Conservation (phyloP, 768 basidiomycete genomes). For the Chlorophyllum brunneum region DNA sequence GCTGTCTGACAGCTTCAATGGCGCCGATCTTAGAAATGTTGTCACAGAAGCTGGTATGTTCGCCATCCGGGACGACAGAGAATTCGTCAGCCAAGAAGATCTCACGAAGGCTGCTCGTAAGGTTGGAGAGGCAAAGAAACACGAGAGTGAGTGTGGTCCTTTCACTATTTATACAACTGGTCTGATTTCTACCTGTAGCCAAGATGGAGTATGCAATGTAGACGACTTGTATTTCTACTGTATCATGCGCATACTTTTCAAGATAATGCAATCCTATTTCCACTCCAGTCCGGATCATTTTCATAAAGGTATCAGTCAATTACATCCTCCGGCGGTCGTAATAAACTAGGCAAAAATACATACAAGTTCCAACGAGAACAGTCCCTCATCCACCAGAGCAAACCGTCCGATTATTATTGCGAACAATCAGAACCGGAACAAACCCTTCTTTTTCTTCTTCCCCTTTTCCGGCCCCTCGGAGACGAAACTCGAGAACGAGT, state of each 20-base stretch:
- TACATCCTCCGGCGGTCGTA: not conserved
- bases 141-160: slow-evolving; percentile 70
- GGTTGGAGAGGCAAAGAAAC: slow-evolving; percentile 95
- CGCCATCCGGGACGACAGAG: slow-evolving; percentile 92
- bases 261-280: slow-evolving; percentile 10
- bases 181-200: slow-evolving; percentile 28
- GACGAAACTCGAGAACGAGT: slow-evolving; percentile 44
- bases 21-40: slow-evolving; percentile 93
- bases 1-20: slow-evolving; percentile 92
- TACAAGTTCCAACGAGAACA: not conserved
- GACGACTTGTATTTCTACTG: slow-evolving; percentile 16
- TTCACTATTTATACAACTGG: not conserved
- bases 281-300: no score
- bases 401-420: not conserved
- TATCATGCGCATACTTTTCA: slow-evolving; percentile 11
- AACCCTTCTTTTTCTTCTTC: slow-evolving; percentile 75
- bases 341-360: slow-evolving; percentile 5
- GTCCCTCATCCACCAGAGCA: not conserved
- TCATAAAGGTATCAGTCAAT: slow-evolving; percentile 1
- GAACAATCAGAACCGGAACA: slow-evolving; percentile 58
- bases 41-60: slow-evolving; percentile 98
- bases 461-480: slow-evolving; percentile 49
- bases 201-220: slow-evolving; percentile 53
- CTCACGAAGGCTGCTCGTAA: slow-evolving; percentile 95
- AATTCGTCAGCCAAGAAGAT: slow-evolving; percentile 92